phyloP scores from a whole-genome alignment of 179 eudicot species.

The Spinacia oleracea region DNA sequence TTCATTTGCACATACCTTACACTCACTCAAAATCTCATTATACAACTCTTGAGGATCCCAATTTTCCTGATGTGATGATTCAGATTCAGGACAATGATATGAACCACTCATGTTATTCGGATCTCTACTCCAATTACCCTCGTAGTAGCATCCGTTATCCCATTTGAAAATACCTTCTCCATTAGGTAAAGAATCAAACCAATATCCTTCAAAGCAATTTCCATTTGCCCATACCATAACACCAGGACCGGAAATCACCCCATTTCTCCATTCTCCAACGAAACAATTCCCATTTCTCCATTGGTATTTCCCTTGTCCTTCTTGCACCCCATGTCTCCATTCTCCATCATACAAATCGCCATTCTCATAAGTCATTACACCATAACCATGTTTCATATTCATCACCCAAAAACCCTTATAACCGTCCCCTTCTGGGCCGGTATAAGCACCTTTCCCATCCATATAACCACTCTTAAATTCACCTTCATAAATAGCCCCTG shows the following conservation, averaged over 20 bases:
- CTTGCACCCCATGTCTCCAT: constrained; percentile 70
- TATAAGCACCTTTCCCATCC: constrained; percentile 81
- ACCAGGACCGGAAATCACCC: constrained; percentile 67
- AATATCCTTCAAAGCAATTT: constrained; percentile 65
- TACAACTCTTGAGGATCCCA: constrained; percentile 76
- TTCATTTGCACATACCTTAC: constrained; percentile 49
- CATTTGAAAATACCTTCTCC: constrained; percentile 76
- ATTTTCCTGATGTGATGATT: constrained; percentile 14
- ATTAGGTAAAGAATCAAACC: constrained; percentile 67
- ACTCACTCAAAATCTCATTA: constrained; percentile 41
- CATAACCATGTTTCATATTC: constrained; percentile 84
- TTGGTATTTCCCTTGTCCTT: constrained; percentile 76
- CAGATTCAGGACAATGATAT: constrained; percentile 46
- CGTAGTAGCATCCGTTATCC: constrained; percentile 66
- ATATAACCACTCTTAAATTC: constrained; percentile 83
- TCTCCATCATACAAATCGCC: constrained; percentile 84
- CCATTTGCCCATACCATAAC: constrained; percentile 78
- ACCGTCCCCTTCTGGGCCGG: constrained; percentile 51
- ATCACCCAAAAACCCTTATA: constrained; percentile 78
- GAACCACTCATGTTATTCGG: constrained; percentile 55
- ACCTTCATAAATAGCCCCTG: constrained; percentile 89
- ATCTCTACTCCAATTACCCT: constrained; percentile 70
- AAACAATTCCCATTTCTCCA: constrained; percentile 73
- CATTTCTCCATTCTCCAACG: constrained; percentile 72
- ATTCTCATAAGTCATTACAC: constrained; percentile 49